Percentiles rank a stretch among this genome's conserved stretches.
Conservation (phyloP, 495 filamentous ascomycete genomes). For the Aspergillus campestris region DNA sequence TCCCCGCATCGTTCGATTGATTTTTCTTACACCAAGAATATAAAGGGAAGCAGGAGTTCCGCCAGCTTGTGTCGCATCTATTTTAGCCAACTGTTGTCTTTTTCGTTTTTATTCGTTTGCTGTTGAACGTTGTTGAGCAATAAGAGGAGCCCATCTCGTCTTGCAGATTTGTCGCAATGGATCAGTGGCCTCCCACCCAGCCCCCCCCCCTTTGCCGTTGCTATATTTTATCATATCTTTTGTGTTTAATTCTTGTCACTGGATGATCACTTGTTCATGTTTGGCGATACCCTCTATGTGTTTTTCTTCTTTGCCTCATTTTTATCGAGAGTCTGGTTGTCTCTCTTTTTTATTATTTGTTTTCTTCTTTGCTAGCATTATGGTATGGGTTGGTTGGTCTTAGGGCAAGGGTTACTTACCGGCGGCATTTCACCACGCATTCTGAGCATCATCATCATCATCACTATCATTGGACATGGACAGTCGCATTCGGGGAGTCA, state of each 20-base stretch:
- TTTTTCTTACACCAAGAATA: conserved; percentile 1
- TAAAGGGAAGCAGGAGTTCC: conserved; percentile 8
- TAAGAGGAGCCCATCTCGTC: neutral
- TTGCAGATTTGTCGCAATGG: too few relatives aligned
- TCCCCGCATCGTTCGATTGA: neutral
- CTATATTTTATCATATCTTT: conserved; percentile 6
- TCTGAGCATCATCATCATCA: neutral
- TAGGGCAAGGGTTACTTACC: conserved; percentile 1
- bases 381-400: neutral
- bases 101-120: conserved; percentile 2
- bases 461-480: conserved; percentile 8
- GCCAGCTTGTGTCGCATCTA: conserved; percentile 1
- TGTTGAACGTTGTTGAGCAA: conserved; percentile 9
- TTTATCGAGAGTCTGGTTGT: conserved; percentile 4
- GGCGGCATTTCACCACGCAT: conserved; percentile 4
- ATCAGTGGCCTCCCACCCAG: too few relatives aligned
- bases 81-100: neutral
- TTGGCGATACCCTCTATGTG: conserved; percentile 22
- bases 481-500: conserved; percentile 16
- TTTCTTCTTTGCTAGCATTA: neutral
- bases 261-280: conserved; percentile 9
- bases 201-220: conserved; percentile 4
- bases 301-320: conserved; percentile 5
- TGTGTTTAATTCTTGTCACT: conserved; percentile 1
- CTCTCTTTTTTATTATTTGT: neutral